Conservation (phyloP, 306 rosid species). For the Prosopis cineraria region DNA sequence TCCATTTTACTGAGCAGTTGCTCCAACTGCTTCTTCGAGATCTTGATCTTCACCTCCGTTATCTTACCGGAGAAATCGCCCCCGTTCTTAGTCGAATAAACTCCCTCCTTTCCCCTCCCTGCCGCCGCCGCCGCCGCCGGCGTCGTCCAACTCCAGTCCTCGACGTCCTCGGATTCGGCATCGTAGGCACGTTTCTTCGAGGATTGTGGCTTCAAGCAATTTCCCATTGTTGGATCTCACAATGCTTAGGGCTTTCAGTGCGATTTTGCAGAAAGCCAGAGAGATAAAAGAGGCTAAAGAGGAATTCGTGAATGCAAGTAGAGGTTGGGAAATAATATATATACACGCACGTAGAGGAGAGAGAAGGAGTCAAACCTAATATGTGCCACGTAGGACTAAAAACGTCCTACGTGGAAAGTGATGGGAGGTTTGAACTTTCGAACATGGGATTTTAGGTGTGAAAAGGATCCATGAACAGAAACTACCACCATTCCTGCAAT, state of each 20-base stretch:
- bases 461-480: not conserved
- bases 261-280: not conserved
- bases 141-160: constrained; percentile 44
- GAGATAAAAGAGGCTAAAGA: not conserved
- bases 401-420: not conserved
- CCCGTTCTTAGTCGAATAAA: not conserved
- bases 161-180: constrained; percentile 29
- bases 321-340: not conserved
- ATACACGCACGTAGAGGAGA: not conserved
- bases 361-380: constrained; percentile 5
- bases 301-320: no score
- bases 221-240: constrained; percentile 60
- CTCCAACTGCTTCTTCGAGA: constrained; percentile 78
- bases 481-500: no score
- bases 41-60: constrained; percentile 79
- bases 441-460: not conserved
- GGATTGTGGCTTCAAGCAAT: constrained; percentile 62
- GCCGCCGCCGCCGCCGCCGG: not conserved
- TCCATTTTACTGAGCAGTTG: constrained; percentile 57
- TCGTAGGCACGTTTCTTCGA: constrained; percentile 43
- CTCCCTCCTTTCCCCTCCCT: not conserved
- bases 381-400: not conserved
- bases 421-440: not conserved
- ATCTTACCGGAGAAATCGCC: not conserved
- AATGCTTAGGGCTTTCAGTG: not conserved